phyloP scores from a whole-genome alignment of 768 basidiomycete species.

The Rhizopogon vulgaris region DNA sequence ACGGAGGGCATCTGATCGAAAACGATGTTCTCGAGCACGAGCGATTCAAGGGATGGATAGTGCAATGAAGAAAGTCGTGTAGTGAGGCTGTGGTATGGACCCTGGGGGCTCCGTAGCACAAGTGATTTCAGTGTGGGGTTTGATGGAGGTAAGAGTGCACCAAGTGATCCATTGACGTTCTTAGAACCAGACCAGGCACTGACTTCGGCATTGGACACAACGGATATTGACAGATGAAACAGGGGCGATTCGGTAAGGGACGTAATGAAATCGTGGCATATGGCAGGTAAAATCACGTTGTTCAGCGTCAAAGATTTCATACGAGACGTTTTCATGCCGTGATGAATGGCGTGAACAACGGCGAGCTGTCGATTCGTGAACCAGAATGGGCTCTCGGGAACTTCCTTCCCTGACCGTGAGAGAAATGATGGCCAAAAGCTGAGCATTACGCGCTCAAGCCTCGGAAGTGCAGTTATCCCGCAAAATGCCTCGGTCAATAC shows the following conservation, averaged over 20 bases:
- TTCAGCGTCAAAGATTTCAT: constrained; percentile 18
- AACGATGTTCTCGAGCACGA: constrained; percentile 23
- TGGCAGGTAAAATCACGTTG: constrained; percentile 18
- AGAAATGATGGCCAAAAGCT: constrained; percentile 27
- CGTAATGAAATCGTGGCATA: constrained; percentile 21
- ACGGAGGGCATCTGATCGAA: constrained; percentile 17
- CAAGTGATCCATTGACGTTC: constrained; percentile 17
- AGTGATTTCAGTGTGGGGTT: constrained; percentile 17
- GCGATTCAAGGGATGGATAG: constrained; percentile 21
- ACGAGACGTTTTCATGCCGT: constrained; percentile 13
- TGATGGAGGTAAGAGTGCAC: constrained; percentile 17
- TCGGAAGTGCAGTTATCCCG: constrained; percentile 13
- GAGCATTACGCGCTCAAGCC: constrained; percentile 17
- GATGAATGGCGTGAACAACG: constrained; percentile 19
- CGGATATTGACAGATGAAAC: constrained; percentile 25
- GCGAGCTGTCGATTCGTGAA: constrained; percentile 23
- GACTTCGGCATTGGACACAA: constrained; percentile 25
- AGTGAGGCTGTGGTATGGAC: constrained; percentile 21
- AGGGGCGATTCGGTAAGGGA: constrained; percentile 19
- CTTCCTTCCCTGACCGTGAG: constrained; percentile 14
- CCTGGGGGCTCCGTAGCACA: constrained; percentile 19
- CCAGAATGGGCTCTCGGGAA: constrained; percentile 24
- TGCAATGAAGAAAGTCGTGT: constrained; percentile 13
- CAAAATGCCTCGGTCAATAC: constrained; percentile 20
- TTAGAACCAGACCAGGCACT: constrained; percentile 25